Base-by-base conservation (phyloP, 2,329 filamentous ascomycete genomes). In the Colletotrichum trifolii region DNA sequence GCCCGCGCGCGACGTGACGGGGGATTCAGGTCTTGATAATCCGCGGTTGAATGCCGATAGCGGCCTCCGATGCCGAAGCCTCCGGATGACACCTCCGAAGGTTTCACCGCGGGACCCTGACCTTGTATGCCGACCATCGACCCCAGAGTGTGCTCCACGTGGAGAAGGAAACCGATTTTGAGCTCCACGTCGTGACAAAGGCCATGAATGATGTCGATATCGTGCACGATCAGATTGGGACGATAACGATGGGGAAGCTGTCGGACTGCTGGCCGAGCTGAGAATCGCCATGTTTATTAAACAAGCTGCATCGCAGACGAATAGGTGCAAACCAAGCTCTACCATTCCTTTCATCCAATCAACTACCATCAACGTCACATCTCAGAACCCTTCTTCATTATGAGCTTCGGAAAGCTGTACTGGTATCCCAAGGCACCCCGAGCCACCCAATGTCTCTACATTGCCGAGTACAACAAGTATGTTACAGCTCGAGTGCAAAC, bases 381-480 rank as follows among this genome's bases (percentile, higher is more conserved):
- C 13, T 33, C 15, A 45, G 13, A 35, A 34, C 39, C 25, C 5
- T 25, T 3, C 25, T 33, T 45, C 34, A 55, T 34, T 2, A 61
- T 61, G 58, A 56, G 52, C 33, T 61, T 61, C 12, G 58, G 58
- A 45, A 61, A 61, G 43, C 58, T 61, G 11, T 56, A 61, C 58
- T 61, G 52, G 50, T 56, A 61, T 15, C 58, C 58, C 12, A 56
- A 61, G 58, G 58, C 58, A 15, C 58, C 58, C 56, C 58, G 58
- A 43, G 50, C 58, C n/a, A 61, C 58, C 6, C 58, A 61, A 13
- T 61, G 58, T 35, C 58, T 61, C 43, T 61, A 61, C 38, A 54
- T 61, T n/a, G 58, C 58, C 36, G 40, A 55, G 33, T 56, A 61
- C n/a, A 61, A 61, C 52, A 61, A 61, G 58, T 56, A 10, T 35